Base-by-base conservation (phyloP, 2,329 filamentous ascomycete genomes). In the Gaeumannomyces sp. region DNA sequence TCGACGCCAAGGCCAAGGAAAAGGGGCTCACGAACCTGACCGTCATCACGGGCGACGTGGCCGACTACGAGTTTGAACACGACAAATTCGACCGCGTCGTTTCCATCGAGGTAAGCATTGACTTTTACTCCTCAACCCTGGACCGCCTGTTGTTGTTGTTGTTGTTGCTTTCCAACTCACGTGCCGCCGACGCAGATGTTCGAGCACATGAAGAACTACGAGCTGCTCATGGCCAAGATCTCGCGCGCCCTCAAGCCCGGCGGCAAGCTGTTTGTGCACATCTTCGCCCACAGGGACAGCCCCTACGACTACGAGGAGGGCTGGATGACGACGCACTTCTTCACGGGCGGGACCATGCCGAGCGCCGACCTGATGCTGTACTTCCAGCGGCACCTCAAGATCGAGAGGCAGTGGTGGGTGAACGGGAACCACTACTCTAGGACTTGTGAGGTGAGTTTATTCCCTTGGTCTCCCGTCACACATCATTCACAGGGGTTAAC, bases 161-260 rank as follows among this genome's bases (percentile, higher is more conserved):
- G 31, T 35, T 35, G 31, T 35, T 13, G 33, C 10, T 35, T 13
- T 13, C 10, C 5, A 35, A 35, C 33, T 38, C 35, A 38, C 35
- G 8, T 13, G 35, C 22, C 53, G 14, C 22, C n/a, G 53, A 14
- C 22, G 11, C 27, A 90, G 80, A 79, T 91, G 16, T 90, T 91
- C 71, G 88, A 91, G 73, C 89, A 91, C 74, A 90, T 91, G 88
- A 91, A 91, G 73, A 91, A 91, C 74, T 90, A 91, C 74, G 83
- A 88, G 67, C 76, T 85, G 16, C 81, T 91, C 29, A 83, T 91
- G 77, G 80, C 81, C 59, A 91, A 91, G 73, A 76, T 90, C 22
- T 72, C 80, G 4, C 78, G 81, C 35, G 81, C 86, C 3, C 76
- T 91, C 64, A 87, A 84, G 68, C 83, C 85, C 0, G 79, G 80